Evolutionary conservation across 352 stramenopile genomes (phyloP), one percentile per base, ranked within the genome.

Genomic region (Phytopythium chamaehyphon): DNA sequence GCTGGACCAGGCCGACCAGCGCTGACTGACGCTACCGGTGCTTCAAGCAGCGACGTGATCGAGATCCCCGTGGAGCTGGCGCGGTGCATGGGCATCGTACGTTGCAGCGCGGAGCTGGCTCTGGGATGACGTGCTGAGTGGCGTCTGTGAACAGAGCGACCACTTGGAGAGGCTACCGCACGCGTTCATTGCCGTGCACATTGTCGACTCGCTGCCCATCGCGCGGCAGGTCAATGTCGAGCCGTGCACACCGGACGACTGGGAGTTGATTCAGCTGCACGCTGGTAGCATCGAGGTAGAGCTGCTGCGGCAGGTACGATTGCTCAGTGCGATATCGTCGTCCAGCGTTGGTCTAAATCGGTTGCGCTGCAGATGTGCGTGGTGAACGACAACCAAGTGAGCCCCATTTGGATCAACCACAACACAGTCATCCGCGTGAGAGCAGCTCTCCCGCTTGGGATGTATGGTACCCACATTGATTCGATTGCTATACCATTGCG

Each of bases 201-300:
- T 93, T 14, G 81, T 88, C n/a, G 79, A 91, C 8, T 60, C 65
- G 21, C 57, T 94, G 23, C 73, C 84, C 2, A 73, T 85, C 40
- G 84, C 84, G 22, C 60, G 64, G 8, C 70, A 91, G 35, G 69
- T 96, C 19, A 85, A 89, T 52, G 79, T 96, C 6, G 86, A 96
- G 47, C 87, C 87, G 10, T 83, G 76, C 40, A 93, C 86, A 3
- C 56, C 82, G 1, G 87, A 96, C 57, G 87, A 96, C 61, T 96
- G 87, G 87, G 87, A 96, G 52, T 69, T 96, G 18, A 90, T 96
- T 51, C 86, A 96, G 59, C 51, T 94, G 50, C 85, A 96, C 55
- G 83, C 87, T 0, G 86, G 83, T 2, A 63, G 84, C 33, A 73
- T 96, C 47, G 87, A 96, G 52, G 71, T 64, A 21, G 81, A 94